A percentile compares a stretch with the other conserved stretches of the same genome.
Evolutionary conservation across 805 yeast species (phyloP).

Genomic region (Cyberlindnera bimundalis): DNA sequence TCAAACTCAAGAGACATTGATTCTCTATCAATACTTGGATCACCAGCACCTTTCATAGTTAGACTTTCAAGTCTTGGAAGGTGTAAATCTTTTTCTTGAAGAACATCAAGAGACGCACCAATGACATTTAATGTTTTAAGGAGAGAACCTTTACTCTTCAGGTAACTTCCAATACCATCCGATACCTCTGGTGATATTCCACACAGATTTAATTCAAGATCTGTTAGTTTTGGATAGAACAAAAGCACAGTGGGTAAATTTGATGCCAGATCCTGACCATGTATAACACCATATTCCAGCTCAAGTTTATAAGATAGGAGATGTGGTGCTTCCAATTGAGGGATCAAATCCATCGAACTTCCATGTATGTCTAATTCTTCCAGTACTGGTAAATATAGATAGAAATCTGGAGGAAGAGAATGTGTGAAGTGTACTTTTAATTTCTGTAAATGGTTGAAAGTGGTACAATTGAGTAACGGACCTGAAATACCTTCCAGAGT

Average conservation of each 20-base stretch:
- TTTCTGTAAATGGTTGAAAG: background rate
- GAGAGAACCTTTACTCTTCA: background rate
- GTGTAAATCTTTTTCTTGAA: background rate
- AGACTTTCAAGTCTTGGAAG: background rate
- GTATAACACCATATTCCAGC: background rate
- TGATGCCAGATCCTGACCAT: background rate
- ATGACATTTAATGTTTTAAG: background rate
- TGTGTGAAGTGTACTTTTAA: background rate
- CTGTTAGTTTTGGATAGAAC: background rate
- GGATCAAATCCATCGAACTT: background rate
- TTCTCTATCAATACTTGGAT: background rate
- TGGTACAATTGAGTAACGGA: background rate
- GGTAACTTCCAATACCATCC: background rate
- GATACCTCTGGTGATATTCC: background rate
- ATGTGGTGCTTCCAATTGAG: conserved; percentile 1
- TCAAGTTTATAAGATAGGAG: conserved; percentile 1
- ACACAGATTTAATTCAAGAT: background rate
- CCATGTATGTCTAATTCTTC: background rate
- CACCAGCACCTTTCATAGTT: conserved; percentile 1
- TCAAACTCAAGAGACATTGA: background rate
- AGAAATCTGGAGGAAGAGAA: background rate
- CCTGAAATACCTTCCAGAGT: background rate
- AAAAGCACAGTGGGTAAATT: background rate
- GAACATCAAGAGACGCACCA: background rate
- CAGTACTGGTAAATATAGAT: background rate